Base-by-base conservation (phyloP, 1,284 basidiomycete species). In the Cerrena zonata region DNA sequence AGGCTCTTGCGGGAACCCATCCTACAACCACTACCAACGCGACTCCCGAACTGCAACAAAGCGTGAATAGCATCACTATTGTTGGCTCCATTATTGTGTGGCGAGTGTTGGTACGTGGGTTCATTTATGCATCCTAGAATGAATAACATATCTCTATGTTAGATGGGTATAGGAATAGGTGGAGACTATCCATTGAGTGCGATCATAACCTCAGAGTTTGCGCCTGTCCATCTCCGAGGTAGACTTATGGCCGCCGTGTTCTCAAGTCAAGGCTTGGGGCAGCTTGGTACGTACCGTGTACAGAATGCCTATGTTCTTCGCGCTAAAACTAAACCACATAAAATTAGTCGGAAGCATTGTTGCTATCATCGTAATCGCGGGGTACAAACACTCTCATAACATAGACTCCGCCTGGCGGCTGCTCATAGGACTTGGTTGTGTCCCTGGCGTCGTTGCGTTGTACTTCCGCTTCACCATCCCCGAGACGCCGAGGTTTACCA, bases 401-500 rank as follows among this genome's bases (percentile, higher is more conserved):
- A 70, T 85, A 51, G 83, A 86, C 63, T 74, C 66, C 56, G 75
- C 78, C 64, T 87, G 84, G 84, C 79, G 84, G 57, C 70, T 86
- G 30, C 75, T 86, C 59, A 82, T 87, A 64, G 84, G 84, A 57
- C 71, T 88, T 38, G 84, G 84, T 39, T 80, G 82, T 45, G 73
- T 89, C 19, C 86, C 86, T 2, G 85, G 77, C 44, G 70, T 71
- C 24, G 63, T 84, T 47, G 85, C 85, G 3, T 77, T 89, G 39
- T 88, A 86, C 71, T 86, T 85, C 77, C 85, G 86, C 57, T 75
- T 89, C 13, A 87, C 84, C 18, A 85, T 89, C 55, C 84, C 85
- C 12, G 86, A 89, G 66, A 87, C 85, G 0, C 81, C 89, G 27
- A 86, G 90, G 56, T 94, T 88, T 78, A 93, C 89, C 50, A 89